Evolutionary conservation across 1,284 basidiomycete genomes (phyloP), one percentile per base, ranked within the genome.

Genomic region (Rhodotorula sp.): DNA sequence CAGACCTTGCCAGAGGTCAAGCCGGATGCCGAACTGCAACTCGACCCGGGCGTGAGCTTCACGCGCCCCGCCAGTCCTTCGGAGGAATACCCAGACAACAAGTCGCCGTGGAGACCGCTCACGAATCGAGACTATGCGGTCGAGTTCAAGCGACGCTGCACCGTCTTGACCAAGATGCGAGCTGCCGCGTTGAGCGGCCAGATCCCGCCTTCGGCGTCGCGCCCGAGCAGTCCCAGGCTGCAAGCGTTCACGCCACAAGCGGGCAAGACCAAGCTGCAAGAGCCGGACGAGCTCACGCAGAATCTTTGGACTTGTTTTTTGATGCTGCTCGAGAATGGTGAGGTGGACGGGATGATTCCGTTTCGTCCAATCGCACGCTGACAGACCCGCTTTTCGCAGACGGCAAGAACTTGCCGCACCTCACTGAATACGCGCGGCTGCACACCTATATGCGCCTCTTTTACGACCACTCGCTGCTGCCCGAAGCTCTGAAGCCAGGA

Each of bases 221-320:
- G 72, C n/a, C 75, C 73, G 15, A 62, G 64, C 59, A 72, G 71
- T 31, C 73, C 75, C 18, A 56, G 75, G 20, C 21, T 72, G 64
- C 71, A 75, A 49, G 69, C 70, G 10, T 66, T 75, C 46, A 66
- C 70, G 54, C 68, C 73, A 12, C 62, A 47, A 54, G 49, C 51
- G 34, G 61, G 69, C 14, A 62, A 47, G 60, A 62, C 64, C 8
- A 66, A 52, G 48, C 56, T 75, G 21, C 39, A 34, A 15, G 75
- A 76, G 68, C 73, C 71, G 49, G 72, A 76, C 66, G 76, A 82
- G 49, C 73, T 78, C 49, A 79, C 77, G 15, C 68, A 76, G 59
- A 82, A 81, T 69, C 67, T 83, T 47, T 83, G 83, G 83, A 79
- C 77, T 3, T 77, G 82, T n/a, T 84, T 81, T 78, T 80, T 84